Evolutionary conservation across 352 stramenopile species (phyloP).

Genomic region (Globisporangium alternatum): DNA sequence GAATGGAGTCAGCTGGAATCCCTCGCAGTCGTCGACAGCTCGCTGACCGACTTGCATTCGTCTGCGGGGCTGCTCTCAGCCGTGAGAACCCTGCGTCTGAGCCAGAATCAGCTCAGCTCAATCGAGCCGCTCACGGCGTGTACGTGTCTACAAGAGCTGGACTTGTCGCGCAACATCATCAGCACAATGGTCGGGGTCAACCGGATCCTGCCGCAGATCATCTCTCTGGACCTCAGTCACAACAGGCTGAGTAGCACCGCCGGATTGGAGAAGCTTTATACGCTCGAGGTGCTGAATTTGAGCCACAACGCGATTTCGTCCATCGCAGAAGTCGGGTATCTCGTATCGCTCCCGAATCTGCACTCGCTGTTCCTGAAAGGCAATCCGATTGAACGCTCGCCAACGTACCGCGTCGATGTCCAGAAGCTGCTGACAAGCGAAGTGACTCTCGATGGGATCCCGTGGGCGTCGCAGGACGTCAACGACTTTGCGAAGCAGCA

Average conservation of each 20-base stretch:
- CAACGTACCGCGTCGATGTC: conserved; percentile 18
- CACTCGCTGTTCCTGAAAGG: conserved; percentile 16
- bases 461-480: conserved; percentile 9
- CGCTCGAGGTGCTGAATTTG: conserved; percentile 21
- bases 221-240: conserved; percentile 18
- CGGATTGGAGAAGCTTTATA: conserved; percentile 19
- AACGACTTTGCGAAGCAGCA: conserved; percentile 14
- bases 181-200: conserved; percentile 15
- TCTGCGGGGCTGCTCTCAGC: conserved; percentile 17
- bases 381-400: conserved; percentile 16
- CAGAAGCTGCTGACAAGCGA: conserved; percentile 19
- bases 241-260: conserved; percentile 17
- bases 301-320: conserved; percentile 19
- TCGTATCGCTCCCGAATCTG: conserved; percentile 18
- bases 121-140: conserved; percentile 12
- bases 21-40: conserved; percentile 18
- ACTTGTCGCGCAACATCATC: conserved; percentile 17
- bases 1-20: conserved; percentile 21
- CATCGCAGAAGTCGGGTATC: conserved; percentile 17
- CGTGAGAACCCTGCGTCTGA: conserved; percentile 12
- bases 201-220: conserved; percentile 12
- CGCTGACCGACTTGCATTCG: conserved; percentile 13
- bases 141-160: conserved; percentile 9
- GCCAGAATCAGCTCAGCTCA: conserved; percentile 14
- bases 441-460: conserved; percentile 18